These are phyloP conservation scores for Capsicum chinense DNA, from an alignment of 257 asterid species.

Conservation along the genomic window DNA sequence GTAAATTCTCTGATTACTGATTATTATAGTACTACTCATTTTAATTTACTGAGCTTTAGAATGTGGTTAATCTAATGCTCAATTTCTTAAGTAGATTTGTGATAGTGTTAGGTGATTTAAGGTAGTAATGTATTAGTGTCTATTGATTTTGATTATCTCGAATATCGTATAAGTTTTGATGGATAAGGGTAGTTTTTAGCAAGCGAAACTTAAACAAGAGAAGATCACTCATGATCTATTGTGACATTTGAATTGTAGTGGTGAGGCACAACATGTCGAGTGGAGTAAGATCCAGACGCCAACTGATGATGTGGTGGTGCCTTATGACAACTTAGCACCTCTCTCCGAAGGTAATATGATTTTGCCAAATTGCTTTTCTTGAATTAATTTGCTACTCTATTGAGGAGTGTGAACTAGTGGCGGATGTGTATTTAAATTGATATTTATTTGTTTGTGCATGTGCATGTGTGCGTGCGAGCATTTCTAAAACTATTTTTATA, in stretches of 20 bases:
- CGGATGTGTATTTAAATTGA: background rate
- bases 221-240: constrained; percentile 7
- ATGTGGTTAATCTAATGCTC: background rate
- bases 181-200: constrained; percentile 12
- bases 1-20: background rate
- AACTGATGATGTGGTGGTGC: constrained; percentile 66
- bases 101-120: background rate
- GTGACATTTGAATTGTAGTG: constrained; percentile 38
- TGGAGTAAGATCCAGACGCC: constrained; percentile 61
- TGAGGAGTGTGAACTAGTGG: background rate
- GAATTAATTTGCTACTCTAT: background rate
- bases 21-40: background rate
- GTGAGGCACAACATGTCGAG: constrained; percentile 50
- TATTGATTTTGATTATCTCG: background rate
- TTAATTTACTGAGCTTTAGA: background rate
- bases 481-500: background rate
- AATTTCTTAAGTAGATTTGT: background rate
- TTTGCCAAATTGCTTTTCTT: background rate
- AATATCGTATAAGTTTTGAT: background rate
- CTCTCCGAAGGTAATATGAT: constrained; percentile 72
- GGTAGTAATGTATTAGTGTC: background rate
- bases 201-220: background rate
- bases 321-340: constrained; percentile 78
- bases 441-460: background rate
- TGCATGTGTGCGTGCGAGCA: background rate